Evolutionary conservation across 2,329 filamentous ascomycete species (phyloP).

Genomic region (Ophiostoma triangulosporum): DNA sequence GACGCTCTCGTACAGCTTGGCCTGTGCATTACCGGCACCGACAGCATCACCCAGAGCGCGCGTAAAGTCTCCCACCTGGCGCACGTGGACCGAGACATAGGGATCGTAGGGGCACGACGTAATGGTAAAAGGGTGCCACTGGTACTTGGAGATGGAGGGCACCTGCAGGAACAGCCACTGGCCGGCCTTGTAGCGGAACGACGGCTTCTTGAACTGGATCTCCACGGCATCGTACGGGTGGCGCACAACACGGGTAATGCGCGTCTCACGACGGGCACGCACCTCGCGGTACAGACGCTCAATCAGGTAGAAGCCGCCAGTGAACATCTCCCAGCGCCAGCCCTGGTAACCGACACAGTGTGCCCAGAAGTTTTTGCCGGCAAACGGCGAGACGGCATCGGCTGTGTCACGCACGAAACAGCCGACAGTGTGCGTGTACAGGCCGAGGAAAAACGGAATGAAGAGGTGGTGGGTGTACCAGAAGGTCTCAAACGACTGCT

Average conservation of each 20-base stretch:
- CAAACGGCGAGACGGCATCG: constrained; percentile 67
- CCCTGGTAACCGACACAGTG: constrained; percentile 93
- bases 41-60: constrained; percentile 84
- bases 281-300: constrained; percentile 90
- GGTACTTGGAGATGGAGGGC: constrained; percentile 71
- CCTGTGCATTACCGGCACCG: constrained; percentile 78
- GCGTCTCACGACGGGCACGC: constrained; percentile 66
- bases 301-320: constrained; percentile 69
- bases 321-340: constrained; percentile 92
- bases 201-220: constrained; percentile 92
- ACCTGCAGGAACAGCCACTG: constrained; percentile 97
- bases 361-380: constrained; percentile 66
- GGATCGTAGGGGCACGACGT: constrained; percentile 94
- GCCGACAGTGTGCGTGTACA: constrained; percentile 91
- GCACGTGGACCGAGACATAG: constrained; percentile 87
- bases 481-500: constrained; percentile 96
- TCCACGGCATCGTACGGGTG: constrained; percentile 97
- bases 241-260: constrained; percentile 85
- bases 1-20: constrained; percentile 78
- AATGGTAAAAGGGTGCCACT: constrained; percentile 99
- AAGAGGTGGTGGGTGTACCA: constrained; percentile 99
- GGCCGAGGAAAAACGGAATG: constrained; percentile 80
- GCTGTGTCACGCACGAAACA: constrained; percentile 87
- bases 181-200: constrained; percentile 94
- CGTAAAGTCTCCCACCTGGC: constrained; percentile 95